phyloP scores from a whole-genome alignment of 2,329 filamentous ascomycete genomes.

The Cercospora sesami region DNA sequence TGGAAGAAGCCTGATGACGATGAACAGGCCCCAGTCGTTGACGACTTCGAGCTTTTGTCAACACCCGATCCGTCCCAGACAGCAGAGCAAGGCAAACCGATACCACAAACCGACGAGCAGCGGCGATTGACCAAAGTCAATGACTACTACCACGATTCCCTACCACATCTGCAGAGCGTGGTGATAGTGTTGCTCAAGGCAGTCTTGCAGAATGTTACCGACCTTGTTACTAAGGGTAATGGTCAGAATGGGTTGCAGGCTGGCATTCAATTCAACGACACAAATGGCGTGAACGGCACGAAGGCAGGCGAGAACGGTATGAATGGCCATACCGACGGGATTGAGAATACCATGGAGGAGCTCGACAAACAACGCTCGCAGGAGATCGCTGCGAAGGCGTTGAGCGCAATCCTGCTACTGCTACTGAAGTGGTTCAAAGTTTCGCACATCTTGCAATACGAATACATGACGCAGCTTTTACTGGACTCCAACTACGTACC shows the following conservation, averaged over 20 bases:
- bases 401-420: conserved; percentile 85
- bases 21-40: conserved; percentile 34
- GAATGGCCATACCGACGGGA: conserved; percentile 31
- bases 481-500: conserved; percentile 95
- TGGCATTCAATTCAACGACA: conserved; percentile 44
- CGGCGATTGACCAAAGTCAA: conserved; percentile 60
- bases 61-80: conserved; percentile 38
- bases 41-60: conserved; percentile 35
- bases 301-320: conserved; percentile 43
- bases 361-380: conserved; percentile 76
- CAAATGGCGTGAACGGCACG: conserved; percentile 35
- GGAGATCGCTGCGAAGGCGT: conserved; percentile 87
- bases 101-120: conserved; percentile 32
- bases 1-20: conserved; percentile 63
- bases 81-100: conserved; percentile 33
- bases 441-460: conserved; percentile 91
- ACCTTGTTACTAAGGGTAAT: conserved; percentile 65
- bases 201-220: conserved; percentile 81
- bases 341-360: conserved; percentile 59
- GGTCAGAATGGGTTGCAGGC: conserved; percentile 53
- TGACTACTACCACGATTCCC: conserved; percentile 72
- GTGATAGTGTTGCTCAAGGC: conserved; percentile 91
- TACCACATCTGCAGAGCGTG: conserved; percentile 87
- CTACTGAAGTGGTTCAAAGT: conserved; percentile 94
- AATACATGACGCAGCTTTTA: conserved; percentile 89